Conservation (phyloP, 768 basidiomycete species). For the Leccinum longicurvipes region DNA sequence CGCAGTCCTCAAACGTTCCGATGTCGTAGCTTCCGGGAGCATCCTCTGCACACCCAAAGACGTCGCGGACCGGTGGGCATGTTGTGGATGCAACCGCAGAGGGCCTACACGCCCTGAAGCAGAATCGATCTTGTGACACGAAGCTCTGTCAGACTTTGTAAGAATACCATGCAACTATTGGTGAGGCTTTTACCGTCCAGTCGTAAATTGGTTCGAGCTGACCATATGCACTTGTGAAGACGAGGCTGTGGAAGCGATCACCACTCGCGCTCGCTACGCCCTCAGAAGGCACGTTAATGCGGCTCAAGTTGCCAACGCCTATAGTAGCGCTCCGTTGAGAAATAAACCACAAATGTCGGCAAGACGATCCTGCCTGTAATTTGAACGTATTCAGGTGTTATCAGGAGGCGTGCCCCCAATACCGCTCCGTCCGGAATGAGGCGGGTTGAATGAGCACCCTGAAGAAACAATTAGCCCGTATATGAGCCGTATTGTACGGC, state of each 20-base stretch:
- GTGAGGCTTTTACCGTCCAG: slow-evolving; percentile 54
- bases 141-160: slow-evolving; percentile 47
- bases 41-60: slow-evolving; percentile 61
- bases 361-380: slow-evolving; percentile 47
- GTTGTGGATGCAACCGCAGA: slow-evolving; percentile 43
- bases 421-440: slow-evolving; percentile 74
- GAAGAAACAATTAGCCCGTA: not conserved
- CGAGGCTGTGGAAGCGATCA: slow-evolving; percentile 62
- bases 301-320: slow-evolving; percentile 64
- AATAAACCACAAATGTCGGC: slow-evolving; percentile 15
- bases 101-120: slow-evolving; percentile 68
- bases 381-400: slow-evolving; percentile 74
- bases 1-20: slow-evolving; percentile 49
- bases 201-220: slow-evolving; percentile 57
- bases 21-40: slow-evolving; percentile 50
- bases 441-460: slow-evolving; percentile 60
- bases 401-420: slow-evolving; percentile 62
- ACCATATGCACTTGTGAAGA: slow-evolving; percentile 73
- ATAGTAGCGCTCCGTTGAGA: slow-evolving; percentile 35
- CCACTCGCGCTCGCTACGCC: slow-evolving; percentile 60
- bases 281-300: slow-evolving; percentile 57
- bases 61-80: slow-evolving; percentile 60
- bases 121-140: slow-evolving; percentile 57
- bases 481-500: not conserved
- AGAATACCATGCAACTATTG: slow-evolving; percentile 7